Evolutionary conservation across 352 stramenopile species (phyloP).

Genomic region (Pythium sp.): DNA sequence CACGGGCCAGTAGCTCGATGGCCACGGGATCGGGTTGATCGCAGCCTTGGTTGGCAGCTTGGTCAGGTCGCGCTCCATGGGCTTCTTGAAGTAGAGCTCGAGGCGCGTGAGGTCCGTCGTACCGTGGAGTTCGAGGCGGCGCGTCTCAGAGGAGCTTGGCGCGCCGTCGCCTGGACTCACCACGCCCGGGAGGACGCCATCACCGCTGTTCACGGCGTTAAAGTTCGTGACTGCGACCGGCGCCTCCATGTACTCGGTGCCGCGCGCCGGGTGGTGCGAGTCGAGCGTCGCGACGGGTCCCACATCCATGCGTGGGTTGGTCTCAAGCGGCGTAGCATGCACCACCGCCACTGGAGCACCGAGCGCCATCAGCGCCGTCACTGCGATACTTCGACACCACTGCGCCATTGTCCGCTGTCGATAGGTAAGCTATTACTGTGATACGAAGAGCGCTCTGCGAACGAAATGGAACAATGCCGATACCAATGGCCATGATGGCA

Average conservation of each 20-base stretch:
- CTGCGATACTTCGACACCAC: neutral
- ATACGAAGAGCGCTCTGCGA: neutral
- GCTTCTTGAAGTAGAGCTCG: slow-evolving; percentile 41
- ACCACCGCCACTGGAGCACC: neutral
- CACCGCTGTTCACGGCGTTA: slow-evolving; percentile 12
- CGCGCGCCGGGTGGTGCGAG: slow-evolving; percentile 27
- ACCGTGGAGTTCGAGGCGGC: slow-evolving; percentile 38
- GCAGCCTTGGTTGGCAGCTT: slow-evolving; percentile 43
- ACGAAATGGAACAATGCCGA: slow-evolving; percentile 14
- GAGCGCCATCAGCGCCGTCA: neutral
- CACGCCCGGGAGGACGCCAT: slow-evolving; percentile 9
- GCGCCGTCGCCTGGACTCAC: slow-evolving; percentile 12
- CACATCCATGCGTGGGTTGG: slow-evolving; percentile 25
- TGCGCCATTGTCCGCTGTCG: slow-evolving; percentile 5
- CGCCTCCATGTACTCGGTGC: slow-evolving; percentile 14
- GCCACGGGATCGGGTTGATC: slow-evolving; percentile 53
- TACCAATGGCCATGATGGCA: neutral
- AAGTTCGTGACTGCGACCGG: slow-evolving; percentile 25
- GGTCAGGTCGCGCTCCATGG: slow-evolving; percentile 49
- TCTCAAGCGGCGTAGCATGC: slow-evolving; percentile 20
- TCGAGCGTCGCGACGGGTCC: slow-evolving; percentile 29
- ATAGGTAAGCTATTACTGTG: neutral
- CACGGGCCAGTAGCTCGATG: slow-evolving; percentile 66
- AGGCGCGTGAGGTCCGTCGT: slow-evolving; percentile 46
- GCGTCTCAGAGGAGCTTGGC: slow-evolving; percentile 1